Conservation (phyloP, 2,329 filamentous ascomycete species). For the Sclerotinia trifoliorum region DNA sequence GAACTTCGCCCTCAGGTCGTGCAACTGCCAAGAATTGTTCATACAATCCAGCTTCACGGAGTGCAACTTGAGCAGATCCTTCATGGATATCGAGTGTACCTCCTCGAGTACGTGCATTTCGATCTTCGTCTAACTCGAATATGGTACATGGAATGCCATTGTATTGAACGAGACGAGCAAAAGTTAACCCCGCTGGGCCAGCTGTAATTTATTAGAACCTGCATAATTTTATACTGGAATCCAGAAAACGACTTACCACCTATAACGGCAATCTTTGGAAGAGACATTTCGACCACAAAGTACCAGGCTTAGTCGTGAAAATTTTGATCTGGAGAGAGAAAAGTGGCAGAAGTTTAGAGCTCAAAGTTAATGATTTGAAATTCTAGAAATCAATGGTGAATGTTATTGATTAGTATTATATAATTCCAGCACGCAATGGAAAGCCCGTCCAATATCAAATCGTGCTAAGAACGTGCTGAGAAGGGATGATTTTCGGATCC, state of each 20-base stretch:
- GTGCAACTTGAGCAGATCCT: conserved; percentile 36
- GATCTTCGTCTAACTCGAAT: conserved; percentile 37
- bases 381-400: not conserved
- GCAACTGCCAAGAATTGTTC: conserved; percentile 32
- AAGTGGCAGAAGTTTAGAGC: not conserved
- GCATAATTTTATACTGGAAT: conserved; percentile 43
- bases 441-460: not conserved
- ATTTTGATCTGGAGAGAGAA: not conserved
- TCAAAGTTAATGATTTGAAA: conserved; percentile 3
- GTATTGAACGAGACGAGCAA: conserved; percentile 38
- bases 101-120: conserved; percentile 19
- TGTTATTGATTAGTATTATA: not conserved
- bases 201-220: conserved; percentile 32
- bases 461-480: conserved; percentile 15
- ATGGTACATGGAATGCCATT: conserved; percentile 34
- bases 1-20: conserved; percentile 32
- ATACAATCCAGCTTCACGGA: conserved; percentile 36
- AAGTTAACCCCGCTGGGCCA: conserved; percentile 39
- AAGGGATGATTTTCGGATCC: conserved; percentile 7
- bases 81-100: conserved; percentile 51
- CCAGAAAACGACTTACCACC: not conserved
- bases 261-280: conserved; percentile 13
- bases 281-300: not conserved
- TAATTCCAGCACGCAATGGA: not conserved
- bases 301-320: not conserved